These are phyloP conservation scores for Colletotrichum tabaci DNA, from an alignment of 2,329 filamentous ascomycete genomes.

Conservation along the genomic window DNA sequence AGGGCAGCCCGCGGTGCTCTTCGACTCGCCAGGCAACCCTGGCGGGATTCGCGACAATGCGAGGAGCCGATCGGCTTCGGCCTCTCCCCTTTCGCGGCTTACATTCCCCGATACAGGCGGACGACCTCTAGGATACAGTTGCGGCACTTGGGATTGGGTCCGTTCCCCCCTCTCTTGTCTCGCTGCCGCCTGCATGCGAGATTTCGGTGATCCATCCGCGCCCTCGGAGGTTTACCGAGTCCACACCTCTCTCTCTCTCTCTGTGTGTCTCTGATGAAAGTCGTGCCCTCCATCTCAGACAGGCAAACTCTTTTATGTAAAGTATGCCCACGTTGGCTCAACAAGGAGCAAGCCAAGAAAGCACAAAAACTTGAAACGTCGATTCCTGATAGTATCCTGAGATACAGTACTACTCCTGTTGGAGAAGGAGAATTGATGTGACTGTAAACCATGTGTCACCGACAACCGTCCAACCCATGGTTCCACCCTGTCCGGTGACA, in stretches of 20 bases:
- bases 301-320: constrained; percentile 25
- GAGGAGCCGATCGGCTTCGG: constrained; percentile 26
- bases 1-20: neutral
- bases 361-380: constrained; percentile 31
- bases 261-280: too few species aligned
- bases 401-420: too few species aligned
- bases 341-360: constrained; percentile 22
- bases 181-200: constrained; percentile 17
- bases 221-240: constrained; percentile 36
- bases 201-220: constrained; percentile 36
- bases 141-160: constrained; percentile 23
- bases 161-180: too few species aligned
- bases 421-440: neutral
- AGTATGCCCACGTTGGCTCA: constrained; percentile 19
- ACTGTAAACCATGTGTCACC: constrained; percentile 25
- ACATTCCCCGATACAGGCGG: constrained; percentile 4
- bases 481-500: constrained; percentile 15
- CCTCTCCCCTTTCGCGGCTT: constrained; percentile 24
- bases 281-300: neutral
- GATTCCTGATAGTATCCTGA: neutral
- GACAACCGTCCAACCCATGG: constrained; percentile 16
- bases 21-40: constrained; percentile 1
- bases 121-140: neutral
- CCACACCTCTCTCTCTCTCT: neutral
- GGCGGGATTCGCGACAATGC: constrained; percentile 8